A percentile compares a stretch with the other conserved stretches of the same genome.
phyloP scores from a whole-genome alignment of 2,329 filamentous ascomycete species.

The Cladosporium sp. region DNA sequence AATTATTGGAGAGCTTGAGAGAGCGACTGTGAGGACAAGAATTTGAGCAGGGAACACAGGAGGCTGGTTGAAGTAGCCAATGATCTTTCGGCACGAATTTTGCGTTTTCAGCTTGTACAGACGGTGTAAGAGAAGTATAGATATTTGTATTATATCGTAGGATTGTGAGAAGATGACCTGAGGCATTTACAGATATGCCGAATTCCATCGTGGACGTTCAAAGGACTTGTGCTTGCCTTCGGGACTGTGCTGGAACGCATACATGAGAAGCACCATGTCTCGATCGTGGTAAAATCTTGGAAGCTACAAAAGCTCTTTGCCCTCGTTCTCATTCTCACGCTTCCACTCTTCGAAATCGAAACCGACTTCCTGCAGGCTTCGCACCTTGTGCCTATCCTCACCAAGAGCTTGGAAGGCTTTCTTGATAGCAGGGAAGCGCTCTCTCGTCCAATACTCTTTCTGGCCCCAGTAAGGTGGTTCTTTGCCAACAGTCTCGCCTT shows the following conservation, averaged over 20 bases:
- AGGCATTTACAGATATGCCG: neutral
- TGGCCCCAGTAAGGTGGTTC: conserved; percentile 70
- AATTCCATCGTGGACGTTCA: neutral
- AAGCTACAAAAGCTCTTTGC: neutral
- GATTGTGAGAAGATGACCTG: neutral
- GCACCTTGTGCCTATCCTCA: conserved; percentile 57
- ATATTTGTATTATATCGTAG: conserved; percentile 15
- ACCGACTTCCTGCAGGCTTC: conserved; percentile 69
- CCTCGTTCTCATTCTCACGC: conserved; percentile 1
- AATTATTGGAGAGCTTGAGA: conserved; percentile 82
- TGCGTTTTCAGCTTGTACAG: neutral
- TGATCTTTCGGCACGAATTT: neutral
- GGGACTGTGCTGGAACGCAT: neutral
- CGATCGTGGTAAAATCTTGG: neutral
- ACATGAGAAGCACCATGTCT: neutral
- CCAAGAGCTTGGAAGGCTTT: conserved; percentile 69
- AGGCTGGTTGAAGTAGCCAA: neutral
- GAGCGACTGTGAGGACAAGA: conserved; percentile 51
- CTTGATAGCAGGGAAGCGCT: conserved; percentile 68
- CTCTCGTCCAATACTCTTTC: conserved; percentile 70
- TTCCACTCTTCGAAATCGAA: conserved; percentile 35
- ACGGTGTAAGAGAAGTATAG: conserved; percentile 15
- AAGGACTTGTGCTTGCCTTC: neutral
- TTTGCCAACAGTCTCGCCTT: conserved; percentile 56
- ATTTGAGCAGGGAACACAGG: neutral